These are phyloP conservation scores for Spergularia marina DNA, from an alignment of 148 eudicot species.

Conservation along the genomic window DNA sequence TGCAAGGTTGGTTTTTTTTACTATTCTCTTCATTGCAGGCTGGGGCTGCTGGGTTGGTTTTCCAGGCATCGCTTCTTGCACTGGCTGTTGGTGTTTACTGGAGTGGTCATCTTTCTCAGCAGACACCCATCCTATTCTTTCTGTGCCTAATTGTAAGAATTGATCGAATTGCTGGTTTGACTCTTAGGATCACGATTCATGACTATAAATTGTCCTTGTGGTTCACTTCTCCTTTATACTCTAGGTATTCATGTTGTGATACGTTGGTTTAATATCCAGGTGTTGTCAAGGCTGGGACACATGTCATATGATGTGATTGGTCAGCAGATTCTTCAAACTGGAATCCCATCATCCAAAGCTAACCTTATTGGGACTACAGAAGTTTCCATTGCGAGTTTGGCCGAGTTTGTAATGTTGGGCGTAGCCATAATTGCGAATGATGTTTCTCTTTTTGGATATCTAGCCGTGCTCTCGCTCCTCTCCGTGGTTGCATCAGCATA, in stretches of 20 bases:
- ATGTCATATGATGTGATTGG: constrained; percentile 94
- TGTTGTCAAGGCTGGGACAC: constrained; percentile 85
- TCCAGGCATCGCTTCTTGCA: constrained; percentile 83
- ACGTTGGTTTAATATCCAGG: constrained; percentile 34
- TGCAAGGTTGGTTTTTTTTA: constrained; percentile 20
- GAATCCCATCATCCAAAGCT: constrained; percentile 90
- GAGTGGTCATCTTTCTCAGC: constrained; percentile 70
- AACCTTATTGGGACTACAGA: constrained; percentile 90
- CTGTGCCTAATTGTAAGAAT: constrained; percentile 69
- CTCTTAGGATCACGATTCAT: neutral
- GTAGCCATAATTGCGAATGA: constrained; percentile 87
- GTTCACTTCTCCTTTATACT: constrained; percentile 29
- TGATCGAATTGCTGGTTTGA: neutral
- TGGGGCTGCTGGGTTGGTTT: constrained; percentile 83
- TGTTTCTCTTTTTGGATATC: constrained; percentile 72
- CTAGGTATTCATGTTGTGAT: constrained; percentile 44
- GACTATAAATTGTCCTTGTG: neutral
- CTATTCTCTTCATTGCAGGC: constrained; percentile 46
- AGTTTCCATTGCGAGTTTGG: constrained; percentile 85
- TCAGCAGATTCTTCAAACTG: constrained; percentile 92
- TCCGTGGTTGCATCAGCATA: constrained; percentile 83
- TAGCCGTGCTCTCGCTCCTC: constrained; percentile 70
- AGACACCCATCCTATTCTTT: constrained; percentile 67
- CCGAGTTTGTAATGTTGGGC: constrained; percentile 84
- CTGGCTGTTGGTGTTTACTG: constrained; percentile 82